These are phyloP conservation scores for Geosmithia morbida DNA, from an alignment of 2,329 filamentous ascomycete genomes.

Conservation along the genomic window DNA sequence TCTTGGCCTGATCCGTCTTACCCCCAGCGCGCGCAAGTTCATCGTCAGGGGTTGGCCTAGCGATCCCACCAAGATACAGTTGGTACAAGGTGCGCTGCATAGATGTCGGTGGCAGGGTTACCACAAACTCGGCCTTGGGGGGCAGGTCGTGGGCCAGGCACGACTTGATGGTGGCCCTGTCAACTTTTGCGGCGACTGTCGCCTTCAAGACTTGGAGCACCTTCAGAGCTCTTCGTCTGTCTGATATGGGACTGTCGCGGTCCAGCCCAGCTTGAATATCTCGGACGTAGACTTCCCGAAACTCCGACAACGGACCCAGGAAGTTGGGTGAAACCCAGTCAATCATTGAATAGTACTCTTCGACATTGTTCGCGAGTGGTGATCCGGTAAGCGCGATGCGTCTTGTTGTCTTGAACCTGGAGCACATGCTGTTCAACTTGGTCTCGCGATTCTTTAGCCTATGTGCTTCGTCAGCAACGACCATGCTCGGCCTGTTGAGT, in stretches of 20 bases:
- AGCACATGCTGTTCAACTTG: slow-evolving; percentile 35
- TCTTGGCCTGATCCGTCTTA: slow-evolving; percentile 2
- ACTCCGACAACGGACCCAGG: slow-evolving; percentile 54
- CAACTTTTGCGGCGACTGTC: slow-evolving; percentile 63
- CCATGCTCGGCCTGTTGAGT: slow-evolving; percentile 48
- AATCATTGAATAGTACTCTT: slow-evolving; percentile 78
- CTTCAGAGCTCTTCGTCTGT: slow-evolving; percentile 47
- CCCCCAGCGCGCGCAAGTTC: background rate
- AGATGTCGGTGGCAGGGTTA: slow-evolving; percentile 55
- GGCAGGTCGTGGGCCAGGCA: slow-evolving; percentile 54
- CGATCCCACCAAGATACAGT: slow-evolving; percentile 19
- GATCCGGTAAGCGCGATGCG: slow-evolving; percentile 80
- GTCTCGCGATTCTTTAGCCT: slow-evolving; percentile 52
- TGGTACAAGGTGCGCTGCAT: slow-evolving; percentile 52
- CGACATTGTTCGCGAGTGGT: slow-evolving; percentile 69
- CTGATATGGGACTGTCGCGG: slow-evolving; percentile 38
- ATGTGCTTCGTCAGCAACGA: slow-evolving; percentile 80
- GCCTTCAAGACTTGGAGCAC: slow-evolving; percentile 57
- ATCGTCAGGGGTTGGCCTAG: background rate
- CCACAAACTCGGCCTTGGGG: slow-evolving; percentile 66
- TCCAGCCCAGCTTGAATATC: slow-evolving; percentile 64
- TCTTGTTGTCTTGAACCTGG: slow-evolving; percentile 47
- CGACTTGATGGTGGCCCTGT: slow-evolving; percentile 53
- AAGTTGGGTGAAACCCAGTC: slow-evolving; percentile 75
- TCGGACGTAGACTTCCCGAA: slow-evolving; percentile 51